Evolutionary conservation across 2,329 filamentous ascomycete species (phyloP), one percentile per base, ranked within the genome.

Genomic region (Aspergillus pseudonomiae): DNA sequence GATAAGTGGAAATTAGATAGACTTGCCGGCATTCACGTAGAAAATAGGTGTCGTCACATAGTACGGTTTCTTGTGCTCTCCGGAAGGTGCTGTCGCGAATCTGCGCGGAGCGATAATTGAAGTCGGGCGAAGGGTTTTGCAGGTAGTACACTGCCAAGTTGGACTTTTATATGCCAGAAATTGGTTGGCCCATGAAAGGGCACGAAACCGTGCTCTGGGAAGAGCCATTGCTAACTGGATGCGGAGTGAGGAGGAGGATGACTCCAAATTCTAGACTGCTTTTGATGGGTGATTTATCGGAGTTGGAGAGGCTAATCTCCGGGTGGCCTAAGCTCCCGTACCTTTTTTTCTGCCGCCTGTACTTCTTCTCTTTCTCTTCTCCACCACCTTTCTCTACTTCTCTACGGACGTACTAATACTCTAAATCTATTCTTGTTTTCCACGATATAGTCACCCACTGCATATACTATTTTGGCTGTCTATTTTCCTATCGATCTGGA

Each of bases 31-130:
- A 86, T 99, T 99, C 81, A 99, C 95, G 79, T 99, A 99, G 83
- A 98, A 99, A 63, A 99, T 99, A 2, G 95, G 95, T 10, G 93
- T 96, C 6, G 95, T 98, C 73, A 97, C 85, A 83, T 98, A 99
- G 82, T 90, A 97, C 10, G 94, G 93, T 81, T 98, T 98, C 65
- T 80, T 77, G 3, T 68, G 60, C 55, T 62, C 63, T 36, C 67
- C 60, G 28, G 63, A 59, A 54, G 75, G 61, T 21, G 67, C 68
- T 46, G 75, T 75, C 65, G 75, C 74, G 65, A 73, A 69, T 61
- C 70, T 69, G 61, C 74, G 72, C 39, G 69, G 72, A 62, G 70
- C 65, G 56, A 63, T 62, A 10, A 63, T 59, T 53, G 63, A 53
- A 54, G 64, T 57, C 12, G 67, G 66, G 53, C 61, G 65, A 32